Conservation (phyloP, 208 protist genomes). For the Crithidia expoeki region DNA sequence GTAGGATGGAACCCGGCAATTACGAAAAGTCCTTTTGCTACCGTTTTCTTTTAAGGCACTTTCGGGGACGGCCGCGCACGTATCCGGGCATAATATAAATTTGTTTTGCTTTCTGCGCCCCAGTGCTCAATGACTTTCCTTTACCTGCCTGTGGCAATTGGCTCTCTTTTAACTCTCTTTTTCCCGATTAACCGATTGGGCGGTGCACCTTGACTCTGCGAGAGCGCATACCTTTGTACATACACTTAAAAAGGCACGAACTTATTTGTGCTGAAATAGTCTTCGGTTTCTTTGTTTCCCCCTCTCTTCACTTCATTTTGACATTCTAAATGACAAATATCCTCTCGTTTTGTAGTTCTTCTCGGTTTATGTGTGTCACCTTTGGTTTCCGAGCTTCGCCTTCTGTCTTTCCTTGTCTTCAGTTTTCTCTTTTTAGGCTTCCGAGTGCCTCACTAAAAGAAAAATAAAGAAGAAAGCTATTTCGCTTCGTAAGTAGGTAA, state of each 20-base stretch:
- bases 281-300: conserved; percentile 10
- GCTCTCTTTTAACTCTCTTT: no score
- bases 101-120: no score
- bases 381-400: conserved; percentile 1
- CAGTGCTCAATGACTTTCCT: no score
- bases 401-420: conserved; percentile 24
- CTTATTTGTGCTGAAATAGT: background rate
- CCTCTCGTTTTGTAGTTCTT: conserved; percentile 3
- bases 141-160: no score
- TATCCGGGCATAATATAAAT: no score
- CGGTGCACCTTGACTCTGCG: background rate
- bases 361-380: background rate
- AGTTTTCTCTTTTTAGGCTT: background rate
- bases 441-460: background rate
- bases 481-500: no score
- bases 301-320: conserved; percentile 10
- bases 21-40: background rate
- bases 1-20: background rate
- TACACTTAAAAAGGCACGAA: background rate
- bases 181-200: no score
- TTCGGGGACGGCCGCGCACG: no score
- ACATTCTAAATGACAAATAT: no score
- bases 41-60: background rate
- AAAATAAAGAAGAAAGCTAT: background rate
- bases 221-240: background rate